phyloP scores from a whole-genome alignment of 176 grass and related monocot species.

The Elaeis guineensis region DNA sequence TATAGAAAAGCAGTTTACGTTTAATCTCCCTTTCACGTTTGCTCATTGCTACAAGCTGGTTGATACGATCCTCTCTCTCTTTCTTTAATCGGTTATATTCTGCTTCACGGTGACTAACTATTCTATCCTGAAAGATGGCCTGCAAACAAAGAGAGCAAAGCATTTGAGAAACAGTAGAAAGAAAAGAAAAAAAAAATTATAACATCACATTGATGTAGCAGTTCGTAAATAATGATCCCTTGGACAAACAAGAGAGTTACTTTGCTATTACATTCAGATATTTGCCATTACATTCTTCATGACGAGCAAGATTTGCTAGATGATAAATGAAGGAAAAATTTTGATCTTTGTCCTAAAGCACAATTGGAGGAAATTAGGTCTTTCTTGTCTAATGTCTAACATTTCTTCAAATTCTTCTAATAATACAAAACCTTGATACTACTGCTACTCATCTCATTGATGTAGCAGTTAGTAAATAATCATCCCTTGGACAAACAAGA shows the following conservation, averaged over 20 bases:
- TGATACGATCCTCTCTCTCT: conserved; percentile 70
- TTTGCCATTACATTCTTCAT: too few species aligned
- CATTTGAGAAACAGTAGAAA: neutral
- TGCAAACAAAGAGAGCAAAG: conserved; percentile 16
- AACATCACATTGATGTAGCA: neutral
- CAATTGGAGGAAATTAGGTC: too few species aligned
- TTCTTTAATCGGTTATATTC: conserved; percentile 54
- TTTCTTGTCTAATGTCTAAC: too few species aligned
- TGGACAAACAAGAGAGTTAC: too few species aligned
- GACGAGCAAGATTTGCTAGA: too few species aligned
- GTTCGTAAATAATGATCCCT: neutral
- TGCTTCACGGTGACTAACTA: conserved; percentile 42
- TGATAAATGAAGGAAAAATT: too few species aligned
- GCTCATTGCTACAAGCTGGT: conserved; percentile 55
- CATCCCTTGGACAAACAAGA: too few species aligned
- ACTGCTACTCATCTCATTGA: neutral
- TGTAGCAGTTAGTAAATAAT: neutral
- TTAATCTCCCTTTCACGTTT: conserved; percentile 68
- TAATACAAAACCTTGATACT: too few species aligned
- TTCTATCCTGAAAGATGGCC: conserved; percentile 60
- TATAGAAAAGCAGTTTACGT: conserved; percentile 67
- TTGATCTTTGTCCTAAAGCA: too few species aligned
- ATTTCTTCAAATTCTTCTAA: too few species aligned
- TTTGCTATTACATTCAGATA: too few species aligned
- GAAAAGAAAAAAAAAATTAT: neutral